phyloP scores from a whole-genome alignment of 257 asterid species.

The Jasminum sambac region DNA sequence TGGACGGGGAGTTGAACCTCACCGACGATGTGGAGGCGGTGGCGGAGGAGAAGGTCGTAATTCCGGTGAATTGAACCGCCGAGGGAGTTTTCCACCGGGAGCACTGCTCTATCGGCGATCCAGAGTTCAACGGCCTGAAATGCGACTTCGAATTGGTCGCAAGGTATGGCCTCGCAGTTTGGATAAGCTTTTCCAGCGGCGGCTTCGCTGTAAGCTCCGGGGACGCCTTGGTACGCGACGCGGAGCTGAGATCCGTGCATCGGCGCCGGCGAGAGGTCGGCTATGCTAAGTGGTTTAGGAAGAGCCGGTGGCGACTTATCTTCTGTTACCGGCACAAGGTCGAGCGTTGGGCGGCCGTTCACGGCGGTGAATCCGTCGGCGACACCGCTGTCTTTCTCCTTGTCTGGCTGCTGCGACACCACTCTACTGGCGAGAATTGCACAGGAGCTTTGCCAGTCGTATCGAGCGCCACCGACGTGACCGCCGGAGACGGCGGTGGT shows the following conservation, averaged over 20 bases:
- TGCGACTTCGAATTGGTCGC: slow-evolving; percentile 90
- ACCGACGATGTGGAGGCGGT: slow-evolving; percentile 94
- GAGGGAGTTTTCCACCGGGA: slow-evolving; percentile 86
- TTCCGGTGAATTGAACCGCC: slow-evolving; percentile 95
- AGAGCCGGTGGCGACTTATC: slow-evolving; percentile 17
- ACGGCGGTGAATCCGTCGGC: slow-evolving; percentile 61
- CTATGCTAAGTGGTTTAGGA: slow-evolving; percentile 54
- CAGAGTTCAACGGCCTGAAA: slow-evolving; percentile 89
- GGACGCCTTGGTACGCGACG: slow-evolving; percentile 90
- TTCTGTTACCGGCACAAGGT: slow-evolving; percentile 39
- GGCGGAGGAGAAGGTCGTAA: slow-evolving; percentile 94
- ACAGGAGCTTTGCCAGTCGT: slow-evolving; percentile 97
- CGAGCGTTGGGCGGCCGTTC: slow-evolving; percentile 66
- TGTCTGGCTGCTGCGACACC: slow-evolving; percentile 72
- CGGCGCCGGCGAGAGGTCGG: slow-evolving; percentile 91
- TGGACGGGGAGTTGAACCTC: slow-evolving; percentile 89
- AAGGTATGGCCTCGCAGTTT: slow-evolving; percentile 78
- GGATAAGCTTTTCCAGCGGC: slow-evolving; percentile 91
- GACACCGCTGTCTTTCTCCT: slow-evolving; percentile 47
- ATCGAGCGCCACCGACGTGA: slow-evolving; percentile 49
- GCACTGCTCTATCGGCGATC: slow-evolving; percentile 86
- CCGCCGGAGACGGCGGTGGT: slow-evolving; percentile 21
- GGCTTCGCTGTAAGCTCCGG: slow-evolving; percentile 91
- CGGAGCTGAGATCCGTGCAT: slow-evolving; percentile 76
- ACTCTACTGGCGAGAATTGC: slow-evolving; percentile 87